Evolutionary conservation across 2,329 filamentous ascomycete genomes (phyloP).

Genomic region (Talaromyces sp.): DNA sequence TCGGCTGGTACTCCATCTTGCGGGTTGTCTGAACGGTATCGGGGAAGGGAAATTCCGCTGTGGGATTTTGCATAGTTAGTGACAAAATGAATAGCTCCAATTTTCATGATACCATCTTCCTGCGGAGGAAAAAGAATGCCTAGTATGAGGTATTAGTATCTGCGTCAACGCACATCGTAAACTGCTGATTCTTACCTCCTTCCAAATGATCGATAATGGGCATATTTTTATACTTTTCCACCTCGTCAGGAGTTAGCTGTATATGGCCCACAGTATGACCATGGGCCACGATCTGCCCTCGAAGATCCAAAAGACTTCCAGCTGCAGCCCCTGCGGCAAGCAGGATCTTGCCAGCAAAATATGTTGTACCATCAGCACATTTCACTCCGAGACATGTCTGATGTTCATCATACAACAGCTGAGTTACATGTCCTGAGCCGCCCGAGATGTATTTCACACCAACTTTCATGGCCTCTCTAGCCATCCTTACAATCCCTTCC

Average conservation of each 20-base stretch:
- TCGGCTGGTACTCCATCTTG: conserved; percentile 40
- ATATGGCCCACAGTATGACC: conserved; percentile 53
- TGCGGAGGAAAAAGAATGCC: conserved; percentile 7
- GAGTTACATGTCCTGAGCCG: conserved; percentile 31
- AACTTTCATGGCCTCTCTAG: conserved; percentile 40
- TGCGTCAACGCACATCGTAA: conserved; percentile 46
- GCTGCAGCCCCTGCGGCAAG: conserved; percentile 48
- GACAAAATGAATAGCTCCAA: not conserved
- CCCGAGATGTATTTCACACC: conserved; percentile 47
- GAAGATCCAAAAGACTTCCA: conserved; percentile 39
- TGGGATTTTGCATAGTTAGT: conserved; percentile 3
- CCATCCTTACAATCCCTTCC: conserved; percentile 44
- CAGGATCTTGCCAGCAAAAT: conserved; percentile 42
- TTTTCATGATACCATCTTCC: conserved; percentile 17
- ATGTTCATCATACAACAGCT: conserved; percentile 33
- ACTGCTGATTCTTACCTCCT: conserved; percentile 27
- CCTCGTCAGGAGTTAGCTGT: conserved; percentile 43
- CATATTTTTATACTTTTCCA: conserved; percentile 40
- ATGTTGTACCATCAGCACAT: conserved; percentile 37
- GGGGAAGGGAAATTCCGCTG: conserved; percentile 20
- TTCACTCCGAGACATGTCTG: conserved; percentile 39
- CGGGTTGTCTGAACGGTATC: conserved; percentile 33
- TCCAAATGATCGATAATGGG: conserved; percentile 48
- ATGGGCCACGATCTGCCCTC: conserved; percentile 48
- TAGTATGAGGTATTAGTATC: conserved; percentile 15